phyloP scores from a whole-genome alignment of 2,329 filamentous ascomycete species.

The Endocalyx cinctus region DNA sequence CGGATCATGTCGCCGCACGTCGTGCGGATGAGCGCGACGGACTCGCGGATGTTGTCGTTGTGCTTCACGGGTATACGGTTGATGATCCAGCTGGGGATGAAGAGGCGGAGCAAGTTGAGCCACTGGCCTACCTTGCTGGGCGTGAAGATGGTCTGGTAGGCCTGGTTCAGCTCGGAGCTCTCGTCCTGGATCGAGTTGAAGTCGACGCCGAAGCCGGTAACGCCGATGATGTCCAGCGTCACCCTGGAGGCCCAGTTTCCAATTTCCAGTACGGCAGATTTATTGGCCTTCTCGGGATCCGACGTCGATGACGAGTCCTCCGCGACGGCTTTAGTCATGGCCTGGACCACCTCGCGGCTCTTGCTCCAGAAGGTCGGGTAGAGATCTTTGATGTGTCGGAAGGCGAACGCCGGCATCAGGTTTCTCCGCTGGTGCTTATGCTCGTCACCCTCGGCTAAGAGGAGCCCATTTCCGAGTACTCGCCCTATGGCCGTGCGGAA shows the following conservation, averaged over 20 bases:
- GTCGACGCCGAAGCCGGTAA: conserved; percentile 66
- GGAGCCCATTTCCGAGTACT: conserved; percentile 64
- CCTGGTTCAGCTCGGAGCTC: conserved; percentile 51
- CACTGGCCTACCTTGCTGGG: conserved; percentile 48
- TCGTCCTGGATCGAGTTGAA: conserved; percentile 63
- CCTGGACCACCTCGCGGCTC: conserved; percentile 59
- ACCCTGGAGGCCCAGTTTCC: conserved; percentile 60
- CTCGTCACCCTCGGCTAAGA: conserved; percentile 86
- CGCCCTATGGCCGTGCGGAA: conserved; percentile 53
- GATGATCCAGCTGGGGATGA: conserved; percentile 62
- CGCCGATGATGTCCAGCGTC: conserved; percentile 71
- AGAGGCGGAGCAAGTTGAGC: conserved; percentile 52
- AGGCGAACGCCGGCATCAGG: conserved; percentile 79
- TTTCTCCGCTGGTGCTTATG: conserved; percentile 79
- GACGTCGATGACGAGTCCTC: conserved; percentile 25
- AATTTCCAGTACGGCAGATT: conserved; percentile 48
- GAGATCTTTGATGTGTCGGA: conserved; percentile 77
- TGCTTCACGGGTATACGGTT: conserved; percentile 61
- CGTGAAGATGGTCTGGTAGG: conserved; percentile 53
- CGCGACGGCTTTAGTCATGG: conserved; percentile 51
- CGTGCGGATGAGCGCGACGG: conserved; percentile 55
- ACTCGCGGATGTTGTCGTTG: conserved; percentile 59
- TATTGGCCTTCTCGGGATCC: conserved; percentile 26
- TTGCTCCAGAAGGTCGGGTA: conserved; percentile 84
- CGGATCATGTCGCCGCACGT: conserved; percentile 64